Conservation (phyloP, 768 basidiomycete species). For the Amanita subjunquillea region DNA sequence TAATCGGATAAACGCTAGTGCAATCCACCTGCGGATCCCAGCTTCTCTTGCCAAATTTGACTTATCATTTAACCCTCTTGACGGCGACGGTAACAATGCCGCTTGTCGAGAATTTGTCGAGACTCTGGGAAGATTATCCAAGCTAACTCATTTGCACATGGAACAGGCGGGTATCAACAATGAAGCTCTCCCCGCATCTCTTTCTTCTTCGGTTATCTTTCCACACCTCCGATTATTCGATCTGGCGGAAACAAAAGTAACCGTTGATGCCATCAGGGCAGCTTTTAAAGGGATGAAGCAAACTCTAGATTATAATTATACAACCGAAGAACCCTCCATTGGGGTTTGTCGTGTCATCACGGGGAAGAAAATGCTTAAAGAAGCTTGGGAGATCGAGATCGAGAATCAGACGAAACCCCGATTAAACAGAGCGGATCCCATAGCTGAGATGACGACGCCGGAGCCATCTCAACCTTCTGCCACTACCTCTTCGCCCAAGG, state of each 20-base stretch:
- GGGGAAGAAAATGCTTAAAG: slow-evolving; percentile 63
- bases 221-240: slow-evolving; percentile 47
- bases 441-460: not conserved
- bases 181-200: slow-evolving; percentile 38
- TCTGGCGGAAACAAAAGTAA: slow-evolving; percentile 55
- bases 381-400: slow-evolving; percentile 72
- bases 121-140: slow-evolving; percentile 33
- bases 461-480: slow-evolving; percentile 1
- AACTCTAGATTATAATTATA: slow-evolving; percentile 42
- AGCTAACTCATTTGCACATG: slow-evolving; percentile 48
- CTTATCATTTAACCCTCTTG: slow-evolving; percentile 60
- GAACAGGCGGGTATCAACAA: slow-evolving; percentile 51
- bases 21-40: slow-evolving; percentile 49
- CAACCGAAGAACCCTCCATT: slow-evolving; percentile 39
- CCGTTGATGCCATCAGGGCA: slow-evolving; percentile 28
- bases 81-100: slow-evolving; percentile 10
- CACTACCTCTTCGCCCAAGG: slow-evolving; percentile 5
- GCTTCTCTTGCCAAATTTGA: slow-evolving; percentile 44
- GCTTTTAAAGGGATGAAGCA: slow-evolving; percentile 40
- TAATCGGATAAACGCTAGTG: slow-evolving; percentile 49
- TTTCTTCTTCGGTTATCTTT: slow-evolving; percentile 33
- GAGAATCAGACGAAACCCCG: slow-evolving; percentile 40
- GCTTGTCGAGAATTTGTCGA: slow-evolving; percentile 30
- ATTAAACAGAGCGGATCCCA: not conserved
- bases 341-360: slow-evolving; percentile 48